Evolutionary conservation across 192 early-diverging fungal species (phyloP), one percentile per base, ranked within the genome.

Genomic region (Coemansia aciculifera): DNA sequence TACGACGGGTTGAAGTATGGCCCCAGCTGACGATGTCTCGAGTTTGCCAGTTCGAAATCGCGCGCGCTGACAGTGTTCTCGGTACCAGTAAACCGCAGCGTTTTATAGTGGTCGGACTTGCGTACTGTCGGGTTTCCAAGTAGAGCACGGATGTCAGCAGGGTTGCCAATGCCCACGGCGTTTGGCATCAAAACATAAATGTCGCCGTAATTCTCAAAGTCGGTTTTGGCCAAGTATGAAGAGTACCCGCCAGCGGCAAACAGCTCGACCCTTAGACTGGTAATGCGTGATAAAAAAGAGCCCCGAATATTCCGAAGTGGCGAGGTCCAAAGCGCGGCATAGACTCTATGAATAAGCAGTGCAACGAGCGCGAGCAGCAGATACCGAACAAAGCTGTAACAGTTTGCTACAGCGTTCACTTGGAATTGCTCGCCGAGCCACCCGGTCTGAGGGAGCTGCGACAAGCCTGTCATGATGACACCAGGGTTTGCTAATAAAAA

Each of bases 1-100:
- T 74, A 74, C 9, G 66, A 44, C 0, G 67, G 62, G 19, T 72
- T 83, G 48, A 83, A 83, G 38, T 69, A 75, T 1, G 80, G 80
- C 13, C 59, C 73, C 23, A 83, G 66, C 67, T 78, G 73, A 40
- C 75, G 72, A 43, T 77, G 75, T n/a, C 75, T 65, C 23, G 66
- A 61, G 59, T 72, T 77, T 1, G 73, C 71, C 17, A 78, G 62
- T 21, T 78, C 80, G 19, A 67, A 59, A 15, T 83, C 80, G 12
- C 57, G 65, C 12, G 76, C 71, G 42, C 70, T 83, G 12, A 83
- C 73, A 0, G 75, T 78, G 52, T 77, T 83, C 19, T 83, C 79
- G 0, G 73, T 76, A 0, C 74, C 79, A 5, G 74, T 81, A 48
- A 81, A 81, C n/a, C 57, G 71, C 23, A 81, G 62, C 11, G 65